Evolutionary conservation across 495 filamentous ascomycete species (phyloP).

Genomic region (Aspergillus mulundensis): DNA sequence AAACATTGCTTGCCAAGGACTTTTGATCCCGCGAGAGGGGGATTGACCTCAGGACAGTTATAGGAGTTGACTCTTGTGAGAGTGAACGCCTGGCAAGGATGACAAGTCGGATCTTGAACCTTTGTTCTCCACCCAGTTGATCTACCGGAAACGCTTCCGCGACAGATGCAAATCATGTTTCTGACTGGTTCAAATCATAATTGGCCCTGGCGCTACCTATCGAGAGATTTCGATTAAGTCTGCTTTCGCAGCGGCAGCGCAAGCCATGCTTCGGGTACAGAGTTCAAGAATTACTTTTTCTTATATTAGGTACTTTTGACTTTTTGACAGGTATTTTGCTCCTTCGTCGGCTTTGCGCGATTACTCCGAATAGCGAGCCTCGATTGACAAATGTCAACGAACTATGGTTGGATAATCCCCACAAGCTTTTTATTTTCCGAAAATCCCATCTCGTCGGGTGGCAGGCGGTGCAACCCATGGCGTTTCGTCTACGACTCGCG

Average conservation of each 20-base stretch:
- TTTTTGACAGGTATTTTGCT: slow-evolving; percentile 2
- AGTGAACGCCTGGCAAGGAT: not conserved
- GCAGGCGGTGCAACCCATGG: slow-evolving; percentile 7
- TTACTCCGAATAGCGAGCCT: not conserved
- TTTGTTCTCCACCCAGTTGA: slow-evolving; percentile 20
- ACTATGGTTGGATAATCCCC: not conserved
- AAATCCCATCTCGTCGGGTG: slow-evolving; percentile 4
- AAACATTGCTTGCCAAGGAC: not conserved
- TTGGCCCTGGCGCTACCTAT: not conserved
- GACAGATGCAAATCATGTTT: slow-evolving; percentile 10
- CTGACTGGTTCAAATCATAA: slow-evolving; percentile 4
- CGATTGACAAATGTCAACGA: not conserved
- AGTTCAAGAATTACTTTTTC: not conserved
- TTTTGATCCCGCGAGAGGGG: not conserved
- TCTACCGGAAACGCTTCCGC: slow-evolving; percentile 23
- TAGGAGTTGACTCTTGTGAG: not conserved
- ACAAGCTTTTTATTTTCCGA: slow-evolving; percentile 12
- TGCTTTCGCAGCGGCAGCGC: not conserved
- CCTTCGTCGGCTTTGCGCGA: slow-evolving; percentile 4
- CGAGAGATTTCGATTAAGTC: not conserved
- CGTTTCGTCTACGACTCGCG: slow-evolving; percentile 9
- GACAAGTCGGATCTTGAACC: slow-evolving; percentile 16
- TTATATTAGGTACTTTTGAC: slow-evolving; percentile 15
- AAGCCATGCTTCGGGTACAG: slow-evolving; percentile 2
- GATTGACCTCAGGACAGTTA: not conserved